Evolutionary conservation across 345 rosid species (phyloP).

Genomic region (Citrus mangshanensis): DNA sequence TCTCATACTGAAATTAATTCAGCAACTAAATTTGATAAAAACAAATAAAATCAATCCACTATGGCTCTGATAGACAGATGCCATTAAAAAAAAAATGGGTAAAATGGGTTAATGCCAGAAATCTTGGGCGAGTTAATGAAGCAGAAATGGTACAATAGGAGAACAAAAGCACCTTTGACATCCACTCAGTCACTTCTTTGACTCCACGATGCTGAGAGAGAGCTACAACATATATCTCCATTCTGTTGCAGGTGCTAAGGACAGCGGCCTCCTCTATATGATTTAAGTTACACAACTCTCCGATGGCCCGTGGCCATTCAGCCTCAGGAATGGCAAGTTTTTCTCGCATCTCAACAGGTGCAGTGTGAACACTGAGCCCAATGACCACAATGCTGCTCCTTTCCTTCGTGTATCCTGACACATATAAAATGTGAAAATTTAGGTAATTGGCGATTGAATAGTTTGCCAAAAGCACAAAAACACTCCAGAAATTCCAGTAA

Average conservation of each 20-base stretch:
- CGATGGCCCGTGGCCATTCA: conserved; percentile 84
- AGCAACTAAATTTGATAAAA: not conserved
- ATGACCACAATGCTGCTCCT: conserved; percentile 73
- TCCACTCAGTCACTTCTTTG: conserved; percentile 84
- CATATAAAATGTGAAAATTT: conserved; percentile 3
- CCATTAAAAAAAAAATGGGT: not conserved
- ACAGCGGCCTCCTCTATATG: conserved; percentile 89
- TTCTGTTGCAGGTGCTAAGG: conserved; percentile 80
- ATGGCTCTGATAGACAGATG: not conserved
- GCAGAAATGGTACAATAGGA: not conserved
- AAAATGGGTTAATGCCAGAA: not conserved
- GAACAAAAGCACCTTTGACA: conserved; percentile 66
- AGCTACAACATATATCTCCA: conserved; percentile 75
- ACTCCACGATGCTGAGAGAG: conserved; percentile 80
- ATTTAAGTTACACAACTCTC: conserved; percentile 76
- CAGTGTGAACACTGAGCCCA: conserved; percentile 69
- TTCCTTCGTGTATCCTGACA: conserved; percentile 67
- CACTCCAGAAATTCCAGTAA: not conserved
- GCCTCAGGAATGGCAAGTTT: conserved; percentile 82
- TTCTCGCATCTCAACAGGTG: conserved; percentile 85
- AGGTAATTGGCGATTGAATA: not conserved
- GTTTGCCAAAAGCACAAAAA: not conserved
- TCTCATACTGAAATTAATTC: not conserved
- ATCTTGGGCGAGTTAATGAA: not conserved
- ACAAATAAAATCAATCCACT: not conserved